Conservation (phyloP, 768 basidiomycete species). For the Stropharia rugosoannulata region DNA sequence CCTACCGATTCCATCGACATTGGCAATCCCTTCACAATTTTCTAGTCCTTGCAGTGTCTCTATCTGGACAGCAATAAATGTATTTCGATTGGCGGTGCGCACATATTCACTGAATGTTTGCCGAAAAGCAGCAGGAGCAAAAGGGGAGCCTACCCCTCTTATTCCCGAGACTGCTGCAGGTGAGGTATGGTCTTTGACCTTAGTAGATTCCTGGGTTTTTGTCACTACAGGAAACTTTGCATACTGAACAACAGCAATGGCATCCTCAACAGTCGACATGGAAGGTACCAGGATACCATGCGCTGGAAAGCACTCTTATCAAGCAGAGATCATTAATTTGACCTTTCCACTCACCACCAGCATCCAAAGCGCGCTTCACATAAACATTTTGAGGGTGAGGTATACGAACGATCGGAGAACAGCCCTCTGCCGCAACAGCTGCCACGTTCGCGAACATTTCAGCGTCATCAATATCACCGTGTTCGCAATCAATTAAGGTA, state of each 20-base stretch:
- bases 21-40: conserved; percentile 21
- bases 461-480: conserved; percentile 20
- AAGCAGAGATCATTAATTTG: not conserved
- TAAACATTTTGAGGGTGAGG: conserved; percentile 13
- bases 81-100: conserved; percentile 20
- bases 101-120: conserved; percentile 19
- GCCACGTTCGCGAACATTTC: conserved; percentile 20
- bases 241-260: conserved; percentile 13
- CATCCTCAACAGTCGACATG: conserved; percentile 15
- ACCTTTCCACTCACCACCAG: conserved; percentile 10
- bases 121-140: conserved; percentile 19
- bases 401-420: conserved; percentile 17
- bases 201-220: not conserved
- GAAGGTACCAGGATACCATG: conserved; percentile 18
- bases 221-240: conserved; percentile 15
- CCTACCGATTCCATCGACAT: conserved; percentile 18
- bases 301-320: conserved; percentile 3
- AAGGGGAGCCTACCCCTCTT: conserved; percentile 19
- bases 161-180: conserved; percentile 12
- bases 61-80: conserved; percentile 18
- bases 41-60: conserved; percentile 18
- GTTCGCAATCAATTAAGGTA: conserved; percentile 19
- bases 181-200: not conserved
- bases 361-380: conserved; percentile 17
- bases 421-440: conserved; percentile 17